phyloP scores from a whole-genome alignment of 306 rosid genomes.

The Prunus davidiana region DNA sequence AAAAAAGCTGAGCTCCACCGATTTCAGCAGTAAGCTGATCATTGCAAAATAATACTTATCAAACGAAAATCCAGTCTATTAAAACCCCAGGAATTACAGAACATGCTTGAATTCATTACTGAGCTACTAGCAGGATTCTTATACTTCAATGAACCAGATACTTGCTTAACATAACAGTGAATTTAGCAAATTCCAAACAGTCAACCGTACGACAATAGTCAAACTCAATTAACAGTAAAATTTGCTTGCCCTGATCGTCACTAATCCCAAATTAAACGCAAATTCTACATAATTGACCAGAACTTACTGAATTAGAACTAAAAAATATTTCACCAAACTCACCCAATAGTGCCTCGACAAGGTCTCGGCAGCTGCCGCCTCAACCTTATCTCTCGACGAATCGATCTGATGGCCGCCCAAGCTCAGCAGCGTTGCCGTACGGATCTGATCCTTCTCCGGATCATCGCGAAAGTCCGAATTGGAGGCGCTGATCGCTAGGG shows the following conservation, averaged over 20 bases:
- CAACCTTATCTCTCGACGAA: constrained; percentile 43
- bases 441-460: constrained; percentile 97
- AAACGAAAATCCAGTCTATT: not conserved
- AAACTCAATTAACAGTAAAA: not conserved
- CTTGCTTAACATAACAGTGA: not conserved
- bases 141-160: not conserved
- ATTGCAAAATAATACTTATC: not conserved
- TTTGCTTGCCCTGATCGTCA: not conserved
- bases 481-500: constrained; percentile 97
- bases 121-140: not conserved
- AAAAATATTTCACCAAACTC: constrained; percentile 28
- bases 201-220: constrained; percentile 12
- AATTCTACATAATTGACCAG: not conserved
- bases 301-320: constrained; percentile 7
- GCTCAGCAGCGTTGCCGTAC: constrained; percentile 78
- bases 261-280: constrained; percentile 7
- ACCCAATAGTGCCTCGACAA: constrained; percentile 97
- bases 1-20: not conserved
- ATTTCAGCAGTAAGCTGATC: not conserved
- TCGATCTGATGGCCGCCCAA: constrained; percentile 63
- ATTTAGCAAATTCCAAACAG: not conserved
- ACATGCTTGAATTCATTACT: not conserved
- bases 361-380: constrained; percentile 51
- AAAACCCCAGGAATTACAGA: not conserved
- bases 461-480: constrained; percentile 75